Base-by-base conservation (phyloP, 495 filamentous ascomycete genomes). In the Lasiosphaeria miniovina region DNA sequence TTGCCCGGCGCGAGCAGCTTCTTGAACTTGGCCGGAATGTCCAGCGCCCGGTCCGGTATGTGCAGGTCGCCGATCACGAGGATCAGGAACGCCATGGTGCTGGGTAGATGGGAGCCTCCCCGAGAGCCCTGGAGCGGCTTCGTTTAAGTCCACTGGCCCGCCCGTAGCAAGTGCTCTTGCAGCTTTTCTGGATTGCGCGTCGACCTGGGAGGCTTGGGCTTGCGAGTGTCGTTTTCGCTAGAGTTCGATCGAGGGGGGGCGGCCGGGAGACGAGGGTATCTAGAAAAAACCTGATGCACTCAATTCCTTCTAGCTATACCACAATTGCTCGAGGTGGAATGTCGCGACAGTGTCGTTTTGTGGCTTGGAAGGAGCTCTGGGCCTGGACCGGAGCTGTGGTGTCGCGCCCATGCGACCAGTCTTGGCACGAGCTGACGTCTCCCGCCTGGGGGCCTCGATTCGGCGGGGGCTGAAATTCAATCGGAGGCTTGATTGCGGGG, bases 1-100 rank as follows among this genome's bases (percentile, higher is more conserved):
- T 98, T 98, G 67, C 95, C 95, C 9, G 95, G 94, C 11, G 92
- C 89, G 65, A 99, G 87, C 73, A 99, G 94, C 72, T 97, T 98
- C 70, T 91, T 91, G 84, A 99, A 99, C 93, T 96, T 96, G 70
- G 88, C 81, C 49, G 93, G 93, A 64, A 96, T 93, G 72, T 96
- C 93, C 49, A 82, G 70, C 14, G 94, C 93, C 74, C 93, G 81
- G 78, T 98, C 93, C 64, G 93, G 93, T 74, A 98, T 97, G 82
- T 97, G 96, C 55, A 98, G 84, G 79, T 98, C 94, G 72, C 93
- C 93, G 62, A 97, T 91, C 66, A 91, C 90, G 71, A 98, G 84
- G 68, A 96, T 80, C 51, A 80, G 70, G 71, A 80, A 80, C 41
- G 77, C 77, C 77, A 80, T 80, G 64, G 63, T 58, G 58, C 6